phyloP scores from a whole-genome alignment of 352 stramenopile species.

The Pythium pyrilobum region DNA sequence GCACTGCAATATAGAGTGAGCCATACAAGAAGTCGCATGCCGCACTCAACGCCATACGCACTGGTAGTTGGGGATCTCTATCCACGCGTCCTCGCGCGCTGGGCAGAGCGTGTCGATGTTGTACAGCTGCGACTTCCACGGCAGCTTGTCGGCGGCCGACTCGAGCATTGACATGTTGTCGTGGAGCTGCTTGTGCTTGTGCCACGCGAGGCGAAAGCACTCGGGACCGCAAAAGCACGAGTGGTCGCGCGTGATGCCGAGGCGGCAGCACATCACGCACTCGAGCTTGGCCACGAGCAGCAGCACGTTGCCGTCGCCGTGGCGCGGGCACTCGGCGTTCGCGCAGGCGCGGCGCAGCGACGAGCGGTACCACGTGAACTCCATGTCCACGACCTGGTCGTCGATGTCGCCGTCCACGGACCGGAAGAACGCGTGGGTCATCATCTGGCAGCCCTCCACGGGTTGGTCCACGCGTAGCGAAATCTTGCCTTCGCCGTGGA shows the following conservation, averaged over 20 bases:
- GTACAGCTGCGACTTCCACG: conserved; percentile 30
- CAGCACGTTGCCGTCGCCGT: conserved; percentile 37
- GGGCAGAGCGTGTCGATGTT: conserved; percentile 25
- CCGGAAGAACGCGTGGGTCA: conserved; percentile 40
- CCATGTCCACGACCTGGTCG: conserved; percentile 35
- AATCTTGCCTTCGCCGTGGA: conserved; percentile 34
- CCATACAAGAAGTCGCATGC: too few relatives aligned
- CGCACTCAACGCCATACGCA: conserved; percentile 1
- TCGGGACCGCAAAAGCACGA: conserved; percentile 37
- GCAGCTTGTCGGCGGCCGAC: conserved; percentile 13
- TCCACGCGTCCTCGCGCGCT: conserved; percentile 26
- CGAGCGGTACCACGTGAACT: conserved; percentile 39
- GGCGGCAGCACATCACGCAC: conserved; percentile 33
- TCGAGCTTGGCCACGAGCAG: conserved; percentile 39
- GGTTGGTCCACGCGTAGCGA: conserved; percentile 45
- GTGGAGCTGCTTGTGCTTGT: conserved; percentile 39
- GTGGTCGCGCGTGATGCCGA: conserved; percentile 32
- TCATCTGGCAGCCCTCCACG: conserved; percentile 36
- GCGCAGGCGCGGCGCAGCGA: conserved; percentile 26
- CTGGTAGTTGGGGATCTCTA: conserved; percentile 24
- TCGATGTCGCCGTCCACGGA: conserved; percentile 32
- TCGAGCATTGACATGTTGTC: conserved; percentile 16
- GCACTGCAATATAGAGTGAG: background rate
- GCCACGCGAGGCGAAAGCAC: conserved; percentile 39
- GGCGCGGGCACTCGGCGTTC: conserved; percentile 31